Base-by-base conservation (phyloP, 2,329 filamentous ascomycete genomes). In the Monilinia laxa region DNA sequence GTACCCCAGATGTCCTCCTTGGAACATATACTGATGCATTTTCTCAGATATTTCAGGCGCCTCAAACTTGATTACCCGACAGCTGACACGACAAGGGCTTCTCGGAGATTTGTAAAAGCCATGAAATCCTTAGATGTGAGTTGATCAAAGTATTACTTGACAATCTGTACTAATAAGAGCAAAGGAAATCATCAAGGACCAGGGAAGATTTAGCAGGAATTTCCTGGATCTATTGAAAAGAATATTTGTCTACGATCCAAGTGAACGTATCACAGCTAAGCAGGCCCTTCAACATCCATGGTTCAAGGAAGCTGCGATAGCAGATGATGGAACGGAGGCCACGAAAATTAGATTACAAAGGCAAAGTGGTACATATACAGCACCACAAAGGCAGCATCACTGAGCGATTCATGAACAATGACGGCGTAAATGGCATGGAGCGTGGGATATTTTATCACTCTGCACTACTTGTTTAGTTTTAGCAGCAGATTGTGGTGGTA, bases 221-320 rank as follows among this genome's bases (percentile, higher is more conserved):
- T 90, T 90, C 72, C 77, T 89, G 58, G 87, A 90, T 75, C 80
- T 90, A 12, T 78, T 90, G 10, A 81, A 82, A 72, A 88, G 84
- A 76, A 90, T 90, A 59, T 90, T 90, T 71, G 83, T 89, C 42
- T 90, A 90, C 75, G 87, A 90, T 67, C 87, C 87, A 14, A 78
- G 80, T 6, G 83, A 86, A 66, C 85, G 87, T 56, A 90, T 90
- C 69, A 89, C 86, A 4, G 87, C 87, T 28, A 87, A 88, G 70
- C 80, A 89, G 72, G 87, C 87, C 2, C 78, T 90, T 54, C 83
- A 87, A 65, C 87, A 90, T 70, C 84, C 85, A 3, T 90, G 87
- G 87, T 90, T 90, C 77, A 85, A 84, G 72, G 87, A 90, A 73
- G 79, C 82, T 62, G 83, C 86, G 2, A 81, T 83, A 42, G 84